phyloP scores from a whole-genome alignment of 2,329 filamentous ascomycete genomes.

The Corynespora cassiicola region DNA sequence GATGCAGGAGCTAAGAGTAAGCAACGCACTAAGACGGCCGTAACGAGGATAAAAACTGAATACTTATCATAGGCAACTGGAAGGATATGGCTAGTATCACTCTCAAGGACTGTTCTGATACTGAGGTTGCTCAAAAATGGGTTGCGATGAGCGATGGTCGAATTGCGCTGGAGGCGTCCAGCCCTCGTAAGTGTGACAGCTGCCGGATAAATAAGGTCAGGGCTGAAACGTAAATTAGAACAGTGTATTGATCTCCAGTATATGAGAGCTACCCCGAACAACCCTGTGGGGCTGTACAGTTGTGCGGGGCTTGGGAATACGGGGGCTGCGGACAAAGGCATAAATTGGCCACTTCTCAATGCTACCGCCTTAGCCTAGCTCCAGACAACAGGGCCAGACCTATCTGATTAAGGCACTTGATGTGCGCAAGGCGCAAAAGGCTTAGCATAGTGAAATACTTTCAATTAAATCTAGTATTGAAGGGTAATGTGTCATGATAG shows the following conservation, averaged over 20 bases:
- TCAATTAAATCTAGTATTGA: too few relatives aligned
- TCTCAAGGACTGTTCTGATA: conserved; percentile 29
- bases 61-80: conserved; percentile 35
- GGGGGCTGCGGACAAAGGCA: conserved; percentile 40
- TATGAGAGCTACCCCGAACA: conserved; percentile 34
- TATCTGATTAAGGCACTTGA: too few relatives aligned
- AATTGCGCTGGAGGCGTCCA: conserved; percentile 27
- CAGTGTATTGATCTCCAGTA: conserved; percentile 42
- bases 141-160: conserved; percentile 35
- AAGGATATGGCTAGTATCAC: conserved; percentile 39
- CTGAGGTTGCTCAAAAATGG: conserved; percentile 32
- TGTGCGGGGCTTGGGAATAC: conserved; percentile 37
- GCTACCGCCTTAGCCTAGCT: too few relatives aligned
- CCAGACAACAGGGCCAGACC: too few relatives aligned
- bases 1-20: conserved; percentile 35
- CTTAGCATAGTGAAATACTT: too few relatives aligned
- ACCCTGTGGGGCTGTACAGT: conserved; percentile 38
- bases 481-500: too few relatives aligned
- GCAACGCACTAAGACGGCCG: too few relatives aligned
- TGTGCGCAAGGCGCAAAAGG: too few relatives aligned
- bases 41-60: too few relatives aligned
- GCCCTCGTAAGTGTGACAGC: conserved; percentile 24
- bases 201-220: neutral
- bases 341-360: conserved; percentile 40
- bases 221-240: conserved; percentile 17